Conservation (phyloP, 352 stramenopile species). For the Phytophthora colocasiae region DNA sequence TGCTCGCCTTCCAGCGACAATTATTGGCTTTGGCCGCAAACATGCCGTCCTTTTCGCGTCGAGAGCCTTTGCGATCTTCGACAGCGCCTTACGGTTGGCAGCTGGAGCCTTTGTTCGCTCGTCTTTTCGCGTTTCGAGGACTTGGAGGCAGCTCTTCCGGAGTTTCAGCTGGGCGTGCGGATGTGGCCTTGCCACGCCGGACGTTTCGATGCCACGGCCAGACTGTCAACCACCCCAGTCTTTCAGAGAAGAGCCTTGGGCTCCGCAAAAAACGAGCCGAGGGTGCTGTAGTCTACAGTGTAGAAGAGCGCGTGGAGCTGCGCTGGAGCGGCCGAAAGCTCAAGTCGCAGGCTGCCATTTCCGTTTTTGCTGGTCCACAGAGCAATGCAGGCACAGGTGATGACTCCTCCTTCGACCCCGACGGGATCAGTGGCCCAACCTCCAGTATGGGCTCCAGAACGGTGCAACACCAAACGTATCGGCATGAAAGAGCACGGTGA, state of each 20-base stretch:
- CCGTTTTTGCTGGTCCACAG: conserved; percentile 20
- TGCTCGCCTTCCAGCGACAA: conserved; percentile 6
- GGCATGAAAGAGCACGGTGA: conserved; percentile 21
- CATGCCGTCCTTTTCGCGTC: conserved; percentile 23
- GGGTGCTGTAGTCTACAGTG: no score
- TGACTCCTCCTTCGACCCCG: conserved; percentile 35
- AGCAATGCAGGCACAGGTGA: conserved; percentile 29
- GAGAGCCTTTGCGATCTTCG: conserved; percentile 9
- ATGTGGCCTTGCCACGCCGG: conserved; percentile 29
- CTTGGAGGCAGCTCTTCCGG: conserved; percentile 35
- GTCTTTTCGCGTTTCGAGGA: conserved; percentile 38
- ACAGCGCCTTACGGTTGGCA: conserved; percentile 4
- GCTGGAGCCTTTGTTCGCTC: conserved; percentile 18
- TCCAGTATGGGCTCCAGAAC: conserved; percentile 44
- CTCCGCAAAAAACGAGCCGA: conserved; percentile 23
- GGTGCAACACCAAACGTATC: conserved; percentile 31
- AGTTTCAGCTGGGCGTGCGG: conserved; percentile 38
- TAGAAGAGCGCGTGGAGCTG: conserved; percentile 32
- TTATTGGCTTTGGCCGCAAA: conserved; percentile 19
- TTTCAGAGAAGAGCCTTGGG: conserved; percentile 30
- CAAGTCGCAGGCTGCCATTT: conserved; percentile 32
- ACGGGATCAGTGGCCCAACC: conserved; percentile 22
- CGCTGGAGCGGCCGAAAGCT: conserved; percentile 3
- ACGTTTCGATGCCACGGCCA: conserved; percentile 35
- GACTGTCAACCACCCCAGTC: neutral